Percentiles rank a stretch among this genome's conserved stretches.
These are phyloP conservation scores for Pelargonium fulgidum DNA, from an alignment of 441 rosid genomes.

Conservation along the genomic window DNA sequence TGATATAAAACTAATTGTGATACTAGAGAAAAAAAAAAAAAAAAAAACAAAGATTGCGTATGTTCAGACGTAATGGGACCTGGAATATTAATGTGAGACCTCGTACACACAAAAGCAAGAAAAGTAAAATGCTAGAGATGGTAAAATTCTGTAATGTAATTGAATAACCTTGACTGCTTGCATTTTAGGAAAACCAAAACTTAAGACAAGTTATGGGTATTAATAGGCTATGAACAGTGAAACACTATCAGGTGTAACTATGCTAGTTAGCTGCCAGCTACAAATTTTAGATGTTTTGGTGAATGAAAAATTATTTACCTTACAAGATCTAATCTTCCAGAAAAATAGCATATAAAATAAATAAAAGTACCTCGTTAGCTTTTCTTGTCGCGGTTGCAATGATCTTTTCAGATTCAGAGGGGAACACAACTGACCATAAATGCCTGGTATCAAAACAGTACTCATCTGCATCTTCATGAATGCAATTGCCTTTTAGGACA, in stretches of 20 bases:
- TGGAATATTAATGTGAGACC: background rate
- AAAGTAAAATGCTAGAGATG: background rate
- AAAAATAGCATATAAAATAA: background rate
- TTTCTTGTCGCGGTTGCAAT: slow-evolving; percentile 63
- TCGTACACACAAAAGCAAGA: background rate
- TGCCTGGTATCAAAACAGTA: slow-evolving; percentile 72
- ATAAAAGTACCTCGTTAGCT: slow-evolving; percentile 59
- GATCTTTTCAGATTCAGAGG: slow-evolving; percentile 84
- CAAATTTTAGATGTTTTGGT: background rate
- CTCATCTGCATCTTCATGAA: slow-evolving; percentile 48
- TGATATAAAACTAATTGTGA: background rate
- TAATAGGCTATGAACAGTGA: background rate
- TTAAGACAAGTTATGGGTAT: background rate
- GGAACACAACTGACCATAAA: slow-evolving; percentile 89
- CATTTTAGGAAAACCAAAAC: background rate
- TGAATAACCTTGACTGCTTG: background rate
- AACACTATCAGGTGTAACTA: background rate
- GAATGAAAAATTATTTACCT: background rate
- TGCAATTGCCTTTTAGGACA: slow-evolving; percentile 54
- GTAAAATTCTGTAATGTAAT: background rate
- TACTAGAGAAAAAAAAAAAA: background rate
- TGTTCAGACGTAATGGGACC: background rate
- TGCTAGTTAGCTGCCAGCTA: background rate
- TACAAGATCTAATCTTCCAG: background rate
- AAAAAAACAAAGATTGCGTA: background rate